phyloP scores from a whole-genome alignment of 345 rosid species.

The Theobroma cacao region DNA sequence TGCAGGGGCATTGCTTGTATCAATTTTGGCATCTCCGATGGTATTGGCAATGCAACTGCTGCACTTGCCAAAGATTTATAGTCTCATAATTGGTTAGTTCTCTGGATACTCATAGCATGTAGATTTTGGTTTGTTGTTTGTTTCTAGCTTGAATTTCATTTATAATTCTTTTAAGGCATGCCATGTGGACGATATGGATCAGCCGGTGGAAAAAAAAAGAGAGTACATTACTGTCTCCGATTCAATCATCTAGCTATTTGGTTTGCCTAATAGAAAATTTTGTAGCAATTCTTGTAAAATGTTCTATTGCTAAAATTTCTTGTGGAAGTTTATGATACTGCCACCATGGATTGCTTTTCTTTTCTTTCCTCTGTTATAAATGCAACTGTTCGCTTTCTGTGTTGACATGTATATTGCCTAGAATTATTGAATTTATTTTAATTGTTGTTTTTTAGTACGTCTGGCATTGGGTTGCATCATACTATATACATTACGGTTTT shows the following conservation, averaged over 20 bases:
- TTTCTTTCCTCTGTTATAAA: not conserved
- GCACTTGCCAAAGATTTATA: conserved; percentile 67
- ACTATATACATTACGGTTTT: conserved; percentile 68
- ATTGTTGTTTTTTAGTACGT: conserved; percentile 57
- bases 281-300: not conserved
- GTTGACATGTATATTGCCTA: not conserved
- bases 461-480: conserved; percentile 73
- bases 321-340: not conserved
- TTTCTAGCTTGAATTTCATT: not conserved
- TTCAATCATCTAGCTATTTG: not conserved
- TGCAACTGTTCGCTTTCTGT: not conserved
- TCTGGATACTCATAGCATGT: not conserved
- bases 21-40: conserved; percentile 65
- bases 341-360: not conserved
- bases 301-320: not conserved
- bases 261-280: not conserved
- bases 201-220: not conserved
- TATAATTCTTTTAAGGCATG: not conserved
- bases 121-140: not conserved
- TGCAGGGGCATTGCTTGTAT: conserved; percentile 74
- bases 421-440: conserved; percentile 3
- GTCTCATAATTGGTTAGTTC: conserved; percentile 65
- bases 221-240: not conserved
- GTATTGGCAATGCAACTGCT: conserved; percentile 46
- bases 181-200: not conserved